Base-by-base conservation (phyloP, 208 protist genomes). In the Acanthamoeba healyi region DNA sequence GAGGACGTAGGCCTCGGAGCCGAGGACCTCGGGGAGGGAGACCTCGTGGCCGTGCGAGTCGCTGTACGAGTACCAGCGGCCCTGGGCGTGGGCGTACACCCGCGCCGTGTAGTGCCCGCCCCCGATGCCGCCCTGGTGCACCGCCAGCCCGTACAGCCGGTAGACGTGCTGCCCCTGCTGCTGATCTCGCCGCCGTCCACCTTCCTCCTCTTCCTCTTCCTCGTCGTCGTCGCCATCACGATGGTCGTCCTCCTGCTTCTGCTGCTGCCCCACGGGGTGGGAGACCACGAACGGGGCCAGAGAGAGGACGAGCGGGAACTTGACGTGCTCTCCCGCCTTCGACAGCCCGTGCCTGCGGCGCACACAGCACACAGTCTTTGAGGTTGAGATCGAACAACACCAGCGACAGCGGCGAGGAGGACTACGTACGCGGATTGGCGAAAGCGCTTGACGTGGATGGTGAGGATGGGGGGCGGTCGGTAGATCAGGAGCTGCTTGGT, bases 21-120 rank as follows among this genome's bases (percentile, higher is more conserved):
- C n/a, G n/a, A n/a, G n/a, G n/a, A n/a, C n/a, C n/a, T n/a, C n/a
- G n/a, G n/a, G n/a, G n/a, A n/a, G n/a, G n/a, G n/a, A n/a, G n/a
- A n/a, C n/a, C n/a, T n/a, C n/a, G n/a, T n/a, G n/a, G n/a, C 40
- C 79, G 26, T 29, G 12, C 15, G 36, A 32, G 79, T 88, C 79
- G 34, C 36, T 58, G 79, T 49, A 63, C n/a, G 22, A 88, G 14
- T 36, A 88, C 79, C 79, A 88, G 29, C 29, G 29, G 26, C 65
- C 65, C 9, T 58, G n/a, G 79, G 15, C 34, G 26, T 88, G 36
- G 14, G 49, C 72, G n/a, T 36, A 36, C 46, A 91, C 84, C 9
- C 34, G 79, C 19, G 84, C 84, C 14, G 34, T 49, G 61, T 91
- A 91, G 40, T 91, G 84, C 22, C 84, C 84, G 12, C 84, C 84